Percentiles rank a stretch among this genome's conserved stretches.
phyloP scores from a whole-genome alignment of 768 basidiomycete species.

The Boletus edulis region DNA sequence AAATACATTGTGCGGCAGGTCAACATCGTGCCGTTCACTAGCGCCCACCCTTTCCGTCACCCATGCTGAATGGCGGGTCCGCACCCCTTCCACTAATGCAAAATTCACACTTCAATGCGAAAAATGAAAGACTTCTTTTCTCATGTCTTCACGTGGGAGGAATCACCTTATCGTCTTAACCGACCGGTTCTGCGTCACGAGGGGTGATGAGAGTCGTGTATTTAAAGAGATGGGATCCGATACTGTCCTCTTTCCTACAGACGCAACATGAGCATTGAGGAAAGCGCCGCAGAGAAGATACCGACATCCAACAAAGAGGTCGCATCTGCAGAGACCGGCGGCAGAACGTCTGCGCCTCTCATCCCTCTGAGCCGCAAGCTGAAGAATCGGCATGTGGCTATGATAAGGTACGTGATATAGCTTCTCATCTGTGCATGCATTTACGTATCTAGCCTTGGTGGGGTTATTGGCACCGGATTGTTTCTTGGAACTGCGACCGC shows the following conservation, averaged over 20 bases:
- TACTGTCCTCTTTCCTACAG: not conserved
- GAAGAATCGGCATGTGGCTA: slow-evolving; percentile 26
- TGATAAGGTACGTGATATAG: slow-evolving; percentile 23
- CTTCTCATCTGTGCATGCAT: not conserved
- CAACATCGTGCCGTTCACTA: not conserved
- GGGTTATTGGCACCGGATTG: slow-evolving; percentile 38
- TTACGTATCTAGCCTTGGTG: slow-evolving; percentile 19
- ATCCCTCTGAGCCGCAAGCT: slow-evolving; percentile 18
- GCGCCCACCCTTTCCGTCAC: not conserved
- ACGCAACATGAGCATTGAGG: not conserved
- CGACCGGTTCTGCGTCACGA: not conserved
- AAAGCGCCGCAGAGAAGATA: not conserved
- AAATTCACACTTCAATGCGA: not conserved
- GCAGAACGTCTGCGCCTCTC: no score
- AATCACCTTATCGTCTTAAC: not conserved
- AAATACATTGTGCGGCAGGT: no score
- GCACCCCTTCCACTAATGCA: not conserved
- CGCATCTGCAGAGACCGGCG: not conserved
- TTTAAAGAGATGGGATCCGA: not conserved
- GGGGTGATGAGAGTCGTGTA: not conserved
- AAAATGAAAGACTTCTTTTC: not conserved
- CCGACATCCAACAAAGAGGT: not conserved
- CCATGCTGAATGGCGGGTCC: not conserved
- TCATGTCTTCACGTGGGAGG: slow-evolving; percentile 5
- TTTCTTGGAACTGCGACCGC: slow-evolving; percentile 28